Conservation (phyloP, 129 eudicot species). For the Artemisia annua region DNA sequence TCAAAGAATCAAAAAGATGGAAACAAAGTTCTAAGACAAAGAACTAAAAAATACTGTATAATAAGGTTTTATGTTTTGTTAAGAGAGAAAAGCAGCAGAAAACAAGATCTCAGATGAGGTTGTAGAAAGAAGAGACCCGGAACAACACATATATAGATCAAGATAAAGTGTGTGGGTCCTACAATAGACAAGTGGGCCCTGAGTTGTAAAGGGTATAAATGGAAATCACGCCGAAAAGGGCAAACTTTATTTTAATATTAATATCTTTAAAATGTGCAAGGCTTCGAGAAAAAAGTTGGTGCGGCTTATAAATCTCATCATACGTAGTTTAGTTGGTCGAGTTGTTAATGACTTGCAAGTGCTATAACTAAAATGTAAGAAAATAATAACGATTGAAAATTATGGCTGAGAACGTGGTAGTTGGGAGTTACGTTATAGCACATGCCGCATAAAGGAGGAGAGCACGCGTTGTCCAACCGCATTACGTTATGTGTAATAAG, state of each 20-base stretch:
- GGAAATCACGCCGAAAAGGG: constrained; percentile 22
- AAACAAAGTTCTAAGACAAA: constrained; percentile 7
- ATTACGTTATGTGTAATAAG: too few relatives aligned
- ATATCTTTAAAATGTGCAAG: neutral
- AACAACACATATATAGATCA: constrained; percentile 35
- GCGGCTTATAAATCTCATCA: too few relatives aligned
- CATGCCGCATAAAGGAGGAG: too few relatives aligned
- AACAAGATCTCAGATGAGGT: constrained; percentile 33
- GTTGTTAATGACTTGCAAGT: too few relatives aligned
- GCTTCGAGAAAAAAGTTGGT: neutral
- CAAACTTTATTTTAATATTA: neutral
- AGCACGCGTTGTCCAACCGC: too few relatives aligned
- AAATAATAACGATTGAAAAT: too few relatives aligned
- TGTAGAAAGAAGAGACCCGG: constrained; percentile 10
- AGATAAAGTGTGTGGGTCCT: constrained; percentile 7
- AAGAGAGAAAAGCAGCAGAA: neutral
- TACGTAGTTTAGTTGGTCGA: too few relatives aligned
- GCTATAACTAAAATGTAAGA: too few relatives aligned
- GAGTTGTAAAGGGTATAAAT: constrained; percentile 14
- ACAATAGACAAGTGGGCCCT: constrained; percentile 1
- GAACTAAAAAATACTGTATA: constrained; percentile 3
- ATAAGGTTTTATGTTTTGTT: too few relatives aligned
- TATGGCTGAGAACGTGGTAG: too few relatives aligned
- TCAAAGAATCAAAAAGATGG: neutral
- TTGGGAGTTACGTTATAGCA: too few relatives aligned